These are phyloP conservation scores for Monosporascus sp. DNA, from an alignment of 2,329 filamentous ascomycete genomes.

Conservation along the genomic window DNA sequence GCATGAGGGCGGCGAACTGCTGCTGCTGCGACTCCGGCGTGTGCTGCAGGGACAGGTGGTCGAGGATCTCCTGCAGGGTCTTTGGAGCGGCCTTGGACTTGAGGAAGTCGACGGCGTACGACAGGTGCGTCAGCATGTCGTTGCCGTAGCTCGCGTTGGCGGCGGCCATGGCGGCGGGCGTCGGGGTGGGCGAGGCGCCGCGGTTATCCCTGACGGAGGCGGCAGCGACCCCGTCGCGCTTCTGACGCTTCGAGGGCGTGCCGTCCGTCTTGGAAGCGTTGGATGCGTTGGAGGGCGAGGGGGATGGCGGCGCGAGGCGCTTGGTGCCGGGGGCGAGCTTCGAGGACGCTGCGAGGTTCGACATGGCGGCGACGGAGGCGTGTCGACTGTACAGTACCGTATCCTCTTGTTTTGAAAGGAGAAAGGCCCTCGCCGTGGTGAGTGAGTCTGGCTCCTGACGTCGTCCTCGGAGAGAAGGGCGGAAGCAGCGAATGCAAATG, in stretches of 20 bases:
- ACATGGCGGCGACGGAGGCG: constrained; percentile 47
- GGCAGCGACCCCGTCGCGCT: constrained; percentile 39
- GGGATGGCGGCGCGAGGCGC: constrained; percentile 54
- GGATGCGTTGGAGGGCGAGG: constrained; percentile 53
- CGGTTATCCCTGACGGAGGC: constrained; percentile 8
- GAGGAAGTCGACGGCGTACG: constrained; percentile 80
- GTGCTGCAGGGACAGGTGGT: constrained; percentile 69
- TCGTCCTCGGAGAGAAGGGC: too few relatives aligned
- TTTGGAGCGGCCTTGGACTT: constrained; percentile 64
- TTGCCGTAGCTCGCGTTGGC: constrained; percentile 68
- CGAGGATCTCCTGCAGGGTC: constrained; percentile 69
- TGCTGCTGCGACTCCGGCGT: constrained; percentile 57
- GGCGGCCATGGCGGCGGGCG: constrained; percentile 33
- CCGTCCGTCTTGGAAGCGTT: constrained; percentile 42
- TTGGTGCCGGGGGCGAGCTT: constrained; percentile 52
- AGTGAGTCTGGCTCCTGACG: too few relatives aligned
- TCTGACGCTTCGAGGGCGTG: constrained; percentile 60
- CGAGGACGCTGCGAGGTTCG: constrained; percentile 54
- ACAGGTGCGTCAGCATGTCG: constrained; percentile 81
- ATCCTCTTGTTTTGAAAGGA: too few relatives aligned
- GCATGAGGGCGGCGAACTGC: constrained; percentile 63
- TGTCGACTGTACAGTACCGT: too few relatives aligned
- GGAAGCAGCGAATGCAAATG: too few relatives aligned
- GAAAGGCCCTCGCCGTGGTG: too few relatives aligned
- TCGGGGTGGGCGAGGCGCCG: constrained; percentile 20